Base-by-base conservation (phyloP, 306 rosid species). In the Corylus heterophylla region DNA sequence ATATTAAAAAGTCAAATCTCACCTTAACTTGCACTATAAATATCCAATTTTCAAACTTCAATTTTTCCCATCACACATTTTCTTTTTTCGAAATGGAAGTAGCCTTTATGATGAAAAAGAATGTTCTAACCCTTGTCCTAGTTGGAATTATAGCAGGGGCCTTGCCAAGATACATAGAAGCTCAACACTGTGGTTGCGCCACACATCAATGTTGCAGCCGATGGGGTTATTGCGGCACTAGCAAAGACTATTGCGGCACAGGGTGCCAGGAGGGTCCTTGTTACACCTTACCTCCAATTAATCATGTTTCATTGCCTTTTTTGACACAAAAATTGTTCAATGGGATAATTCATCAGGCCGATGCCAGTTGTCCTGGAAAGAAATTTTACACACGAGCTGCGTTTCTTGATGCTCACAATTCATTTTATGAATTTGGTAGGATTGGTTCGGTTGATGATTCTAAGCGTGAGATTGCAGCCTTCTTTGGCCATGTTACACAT, bases 401-500 rank as follows among this genome's bases (percentile, higher is more conserved):
- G 68, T 84, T 84, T 59, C 81, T 84, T 29, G 27, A 55, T 2
- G 82, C 84, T 25, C 55, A 42, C 4, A 35, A 44, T 11, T 72
- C 84, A 1, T 84, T 54, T 50, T 1, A 66, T 18, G 9, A 16
- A 6, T 84, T 84, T 12, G 84, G 76, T 11, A 45, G 2, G 6
- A 3, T 20, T 25, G 79, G 73, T 14, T 42, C 86, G 0, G 71
- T 14, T 2, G 83, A 79, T 35, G 86, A 71, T 39, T 47, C 78
- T 17, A 84, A 84, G 50, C 88, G 97, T 1, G 97, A 93, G 82
- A 87, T 93, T 73, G 97, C 97, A 0, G 97, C 94, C 2, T 92
- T 92, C 82, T 93, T 91, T 69, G 94, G 84, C 17, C 94, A 89
- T 18, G 94, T 92, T 74, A 94, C 97, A 25, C 96, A 89, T 39